phyloP scores from a whole-genome alignment of 805 yeast genomes.

The Citeromyces nyonsensis region DNA sequence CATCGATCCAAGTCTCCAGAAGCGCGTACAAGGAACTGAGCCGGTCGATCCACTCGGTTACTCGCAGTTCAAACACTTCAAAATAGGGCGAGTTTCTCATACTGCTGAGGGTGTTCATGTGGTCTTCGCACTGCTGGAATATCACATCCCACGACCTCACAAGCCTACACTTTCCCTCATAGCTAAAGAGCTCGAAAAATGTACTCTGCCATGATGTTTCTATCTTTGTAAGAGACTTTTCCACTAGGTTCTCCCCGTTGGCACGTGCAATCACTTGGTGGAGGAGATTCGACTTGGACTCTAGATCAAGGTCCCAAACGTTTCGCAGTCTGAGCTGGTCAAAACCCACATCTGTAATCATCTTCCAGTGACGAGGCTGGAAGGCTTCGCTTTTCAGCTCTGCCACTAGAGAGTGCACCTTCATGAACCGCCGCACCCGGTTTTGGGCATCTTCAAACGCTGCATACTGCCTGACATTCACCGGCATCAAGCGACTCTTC shows the following conservation, averaged over 20 bases:
- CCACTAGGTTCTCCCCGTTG: constrained; percentile 53
- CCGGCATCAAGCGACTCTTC: constrained; percentile 34
- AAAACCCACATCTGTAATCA: constrained; percentile 16
- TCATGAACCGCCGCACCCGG: constrained; percentile 21
- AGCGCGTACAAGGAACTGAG: constrained; percentile 33
- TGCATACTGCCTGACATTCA: constrained; percentile 44
- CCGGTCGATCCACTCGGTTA: constrained; percentile 35
- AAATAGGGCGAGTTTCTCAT: constrained; percentile 60
- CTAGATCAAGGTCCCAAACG: constrained; percentile 42
- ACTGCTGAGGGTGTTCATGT: constrained; percentile 44
- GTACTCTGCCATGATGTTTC: constrained; percentile 37
- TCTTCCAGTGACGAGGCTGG: constrained; percentile 53
- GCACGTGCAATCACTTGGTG: constrained; percentile 44
- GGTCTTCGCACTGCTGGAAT: constrained; percentile 41
- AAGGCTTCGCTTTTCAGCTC: constrained; percentile 42
- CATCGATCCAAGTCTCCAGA: constrained; percentile 65
- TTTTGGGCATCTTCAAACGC: constrained; percentile 49
- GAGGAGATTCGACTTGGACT: constrained; percentile 25
- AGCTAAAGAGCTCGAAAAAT: constrained; percentile 36
- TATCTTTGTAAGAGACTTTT: constrained; percentile 35
- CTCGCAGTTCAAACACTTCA: constrained; percentile 41
- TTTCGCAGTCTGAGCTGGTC: constrained; percentile 31
- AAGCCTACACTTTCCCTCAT: constrained; percentile 32
- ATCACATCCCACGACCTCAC: constrained; percentile 56
- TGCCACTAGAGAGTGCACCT: constrained; percentile 19